phyloP scores from a whole-genome alignment of 1,284 basidiomycete species.

The Hypsizygus ulmarius region DNA sequence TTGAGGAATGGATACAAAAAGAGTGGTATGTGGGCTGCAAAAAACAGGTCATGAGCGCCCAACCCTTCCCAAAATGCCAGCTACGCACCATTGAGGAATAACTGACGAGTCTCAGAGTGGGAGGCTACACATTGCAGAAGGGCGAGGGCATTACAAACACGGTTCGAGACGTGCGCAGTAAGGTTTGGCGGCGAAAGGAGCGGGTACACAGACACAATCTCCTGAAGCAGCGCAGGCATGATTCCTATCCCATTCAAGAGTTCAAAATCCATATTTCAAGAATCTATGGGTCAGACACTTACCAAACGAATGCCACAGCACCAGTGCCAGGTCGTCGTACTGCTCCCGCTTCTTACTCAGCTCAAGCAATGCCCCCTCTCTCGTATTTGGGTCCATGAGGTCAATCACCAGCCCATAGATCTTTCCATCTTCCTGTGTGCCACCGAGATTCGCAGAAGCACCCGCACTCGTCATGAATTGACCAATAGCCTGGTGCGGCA shows the following conservation, averaged over 20 bases:
- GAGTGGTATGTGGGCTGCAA: constrained; percentile 93
- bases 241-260: constrained; percentile 59
- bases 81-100: constrained; percentile 82
- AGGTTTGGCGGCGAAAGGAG: constrained; percentile 94
- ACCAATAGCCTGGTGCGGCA: constrained; percentile 47
- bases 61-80: not conserved
- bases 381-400: constrained; percentile 73
- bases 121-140: constrained; percentile 97
- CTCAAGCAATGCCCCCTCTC: constrained; percentile 89
- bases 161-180: constrained; percentile 97
- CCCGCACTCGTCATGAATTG: constrained; percentile 36
- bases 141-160: constrained; percentile 98
- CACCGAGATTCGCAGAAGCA: constrained; percentile 24
- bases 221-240: constrained; percentile 97
- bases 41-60: not conserved
- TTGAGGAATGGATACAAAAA: constrained; percentile 99
- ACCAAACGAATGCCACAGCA: constrained; percentile 99
- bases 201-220: constrained; percentile 98
- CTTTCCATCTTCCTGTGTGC: constrained; percentile 69
- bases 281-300: constrained; percentile 28
- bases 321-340: constrained; percentile 96
- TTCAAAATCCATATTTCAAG: not conserved
- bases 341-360: constrained; percentile 99
- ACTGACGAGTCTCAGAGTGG: constrained; percentile 88
- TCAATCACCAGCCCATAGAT: constrained; percentile 84